These are phyloP conservation scores for Sporopachydermia quercuum DNA, from an alignment of 805 yeast species.

Conservation along the genomic window DNA sequence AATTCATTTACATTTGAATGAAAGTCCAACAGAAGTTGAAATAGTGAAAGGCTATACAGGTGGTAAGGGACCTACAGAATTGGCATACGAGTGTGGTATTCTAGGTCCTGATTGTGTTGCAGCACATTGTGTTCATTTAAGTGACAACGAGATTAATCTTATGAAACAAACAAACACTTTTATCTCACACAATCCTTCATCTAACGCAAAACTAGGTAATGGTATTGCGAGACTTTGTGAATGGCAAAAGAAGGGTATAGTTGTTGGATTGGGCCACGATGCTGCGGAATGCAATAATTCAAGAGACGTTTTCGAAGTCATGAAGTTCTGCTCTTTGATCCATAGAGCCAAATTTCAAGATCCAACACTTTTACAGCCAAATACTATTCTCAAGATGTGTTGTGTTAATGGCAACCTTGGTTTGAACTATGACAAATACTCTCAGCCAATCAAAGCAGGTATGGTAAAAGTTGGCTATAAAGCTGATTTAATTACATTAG, in stretches of 20 bases:
- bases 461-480: constrained; percentile 3
- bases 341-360: constrained; percentile 5
- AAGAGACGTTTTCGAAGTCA: constrained; percentile 4
- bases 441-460: constrained; percentile 3
- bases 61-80: constrained; percentile 3
- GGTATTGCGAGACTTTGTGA: constrained; percentile 5
- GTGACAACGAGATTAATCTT: constrained; percentile 4
- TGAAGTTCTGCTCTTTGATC: constrained; percentile 5
- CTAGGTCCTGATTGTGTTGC: constrained; percentile 7
- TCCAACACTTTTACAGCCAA: constrained; percentile 4
- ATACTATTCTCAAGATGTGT: constrained; percentile 4
- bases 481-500: constrained; percentile 6
- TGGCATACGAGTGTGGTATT: constrained; percentile 5
- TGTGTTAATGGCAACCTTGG: constrained; percentile 5
- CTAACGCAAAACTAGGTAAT: constrained; percentile 6
- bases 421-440: background rate
- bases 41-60: constrained; percentile 3
- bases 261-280: constrained; percentile 5
- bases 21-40: constrained; percentile 4
- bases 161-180: constrained; percentile 4
- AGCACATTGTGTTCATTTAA: constrained; percentile 6
- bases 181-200: constrained; percentile 5
- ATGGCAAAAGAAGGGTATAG: constrained; percentile 2
- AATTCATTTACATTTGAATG: constrained; percentile 6
- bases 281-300: constrained; percentile 6